Conservation (phyloP, 495 filamentous ascomycete genomes). For the Aspergillus saccharolyticus region DNA sequence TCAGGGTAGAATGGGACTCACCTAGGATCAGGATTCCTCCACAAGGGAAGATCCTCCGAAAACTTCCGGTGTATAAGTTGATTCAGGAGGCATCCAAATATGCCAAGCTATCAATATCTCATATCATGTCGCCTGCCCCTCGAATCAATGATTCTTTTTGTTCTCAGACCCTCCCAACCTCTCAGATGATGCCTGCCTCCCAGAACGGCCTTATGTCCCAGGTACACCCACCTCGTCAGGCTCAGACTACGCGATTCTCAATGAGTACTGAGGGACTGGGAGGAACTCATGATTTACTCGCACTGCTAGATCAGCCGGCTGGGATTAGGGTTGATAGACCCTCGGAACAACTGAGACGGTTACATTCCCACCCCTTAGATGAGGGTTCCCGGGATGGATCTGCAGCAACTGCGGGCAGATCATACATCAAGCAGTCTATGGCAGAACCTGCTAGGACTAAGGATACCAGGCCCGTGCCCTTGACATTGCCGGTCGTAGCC, state of each 20-base stretch:
- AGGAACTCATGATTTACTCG: neutral
- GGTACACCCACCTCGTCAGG: neutral
- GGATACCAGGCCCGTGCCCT: neutral
- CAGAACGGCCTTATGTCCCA: slow-evolving; percentile 7
- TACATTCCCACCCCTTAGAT: neutral
- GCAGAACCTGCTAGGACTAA: neutral
- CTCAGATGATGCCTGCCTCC: neutral
- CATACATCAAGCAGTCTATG: neutral
- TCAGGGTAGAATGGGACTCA: slow-evolving; percentile 28
- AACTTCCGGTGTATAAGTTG: slow-evolving; percentile 13
- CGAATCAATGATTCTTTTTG: neutral
- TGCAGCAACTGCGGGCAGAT: neutral
- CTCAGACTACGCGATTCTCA: neutral
- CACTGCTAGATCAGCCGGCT: neutral
- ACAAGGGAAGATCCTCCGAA: slow-evolving; percentile 19
- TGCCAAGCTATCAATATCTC: slow-evolving; percentile 3
- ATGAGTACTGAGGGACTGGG: too few relatives aligned
- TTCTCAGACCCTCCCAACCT: neutral
- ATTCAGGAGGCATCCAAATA: slow-evolving; percentile 10
- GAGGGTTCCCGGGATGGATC: neutral
- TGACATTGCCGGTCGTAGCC: neutral
- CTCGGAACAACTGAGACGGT: neutral
- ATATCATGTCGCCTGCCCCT: neutral
- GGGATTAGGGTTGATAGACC: neutral
- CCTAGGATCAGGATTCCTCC: slow-evolving; percentile 21